Conservation (phyloP, 768 basidiomycete species). For the Termitomyces sp. region DNA sequence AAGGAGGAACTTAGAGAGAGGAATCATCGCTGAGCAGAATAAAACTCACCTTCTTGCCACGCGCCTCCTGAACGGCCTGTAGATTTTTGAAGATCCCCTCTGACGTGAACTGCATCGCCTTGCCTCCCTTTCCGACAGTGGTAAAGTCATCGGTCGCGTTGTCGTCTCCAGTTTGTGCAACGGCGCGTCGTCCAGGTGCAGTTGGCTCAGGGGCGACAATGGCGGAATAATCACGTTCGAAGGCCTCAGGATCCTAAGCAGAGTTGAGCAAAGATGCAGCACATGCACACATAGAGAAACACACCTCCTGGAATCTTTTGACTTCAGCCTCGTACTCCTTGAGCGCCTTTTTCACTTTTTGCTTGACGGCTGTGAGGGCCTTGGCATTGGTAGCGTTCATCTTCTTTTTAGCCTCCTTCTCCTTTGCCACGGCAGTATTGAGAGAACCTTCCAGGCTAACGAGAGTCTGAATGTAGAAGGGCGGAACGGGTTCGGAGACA, state of each 20-base stretch:
- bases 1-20: background rate
- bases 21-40: background rate
- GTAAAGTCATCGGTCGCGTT: slow-evolving; percentile 70
- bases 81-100: slow-evolving; percentile 91
- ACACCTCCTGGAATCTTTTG: slow-evolving; percentile 73
- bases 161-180: slow-evolving; percentile 30
- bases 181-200: slow-evolving; percentile 31
- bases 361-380: slow-evolving; percentile 95
- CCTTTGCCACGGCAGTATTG: slow-evolving; percentile 68
- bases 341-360: slow-evolving; percentile 86
- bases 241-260: slow-evolving; percentile 79
- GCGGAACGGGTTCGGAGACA: slow-evolving; percentile 79
- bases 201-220: slow-evolving; percentile 41
- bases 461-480: slow-evolving; percentile 77
- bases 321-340: slow-evolving; percentile 87
- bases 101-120: slow-evolving; percentile 71
- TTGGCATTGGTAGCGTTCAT: slow-evolving; percentile 93
- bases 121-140: slow-evolving; percentile 89
- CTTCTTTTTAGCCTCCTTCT: slow-evolving; percentile 93
- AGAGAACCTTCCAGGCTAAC: slow-evolving; percentile 72
- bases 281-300: slow-evolving; percentile 12
- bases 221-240: slow-evolving; percentile 69
- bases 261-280: background rate
- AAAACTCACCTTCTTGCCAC: slow-evolving; percentile 86
- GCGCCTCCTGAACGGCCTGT: slow-evolving; percentile 85